Percentiles rank a stretch among this genome's conserved stretches.
Evolutionary conservation across 352 stramenopile genomes (phyloP).

Genomic region (Globisporangium paroecandrum): DNA sequence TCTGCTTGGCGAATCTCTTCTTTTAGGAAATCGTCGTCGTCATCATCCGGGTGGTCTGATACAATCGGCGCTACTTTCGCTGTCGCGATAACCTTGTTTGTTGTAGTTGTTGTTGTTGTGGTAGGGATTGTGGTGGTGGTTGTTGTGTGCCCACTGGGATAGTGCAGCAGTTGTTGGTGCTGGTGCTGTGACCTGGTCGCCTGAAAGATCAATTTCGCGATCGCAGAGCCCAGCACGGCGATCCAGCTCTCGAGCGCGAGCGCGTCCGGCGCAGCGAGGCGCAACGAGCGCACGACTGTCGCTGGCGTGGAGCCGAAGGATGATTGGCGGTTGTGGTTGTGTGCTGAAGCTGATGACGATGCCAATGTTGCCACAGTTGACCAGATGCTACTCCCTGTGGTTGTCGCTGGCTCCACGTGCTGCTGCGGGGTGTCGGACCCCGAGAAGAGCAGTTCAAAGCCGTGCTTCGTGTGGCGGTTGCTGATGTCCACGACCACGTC

Average conservation of each 20-base stretch:
- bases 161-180: neutral
- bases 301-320: neutral
- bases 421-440: slow-evolving; percentile 13
- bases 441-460: slow-evolving; percentile 45
- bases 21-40: neutral
- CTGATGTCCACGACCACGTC: slow-evolving; percentile 58
- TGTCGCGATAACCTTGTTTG: neutral
- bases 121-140: slow-evolving; percentile 18
- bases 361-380: slow-evolving; percentile 1
- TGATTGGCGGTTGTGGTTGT: neutral
- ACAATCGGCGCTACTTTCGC: slow-evolving; percentile 18
- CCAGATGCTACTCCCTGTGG: slow-evolving; percentile 9
- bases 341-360: neutral
- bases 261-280: slow-evolving; percentile 35
- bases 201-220: slow-evolving; percentile 41
- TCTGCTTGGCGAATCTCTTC: slow-evolving; percentile 21
- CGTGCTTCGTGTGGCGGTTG: slow-evolving; percentile 42
- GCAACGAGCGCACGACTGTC: slow-evolving; percentile 24
- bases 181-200: slow-evolving; percentile 12
- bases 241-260: slow-evolving; percentile 46
- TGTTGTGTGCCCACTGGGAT: neutral
- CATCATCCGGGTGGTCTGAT: neutral
- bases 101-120: neutral
- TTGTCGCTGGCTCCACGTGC: slow-evolving; percentile 4
- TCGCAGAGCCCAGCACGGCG: slow-evolving; percentile 39